Conservation (phyloP, 2,329 filamentous ascomycete species). For the Cryphonectria naterciae region DNA sequence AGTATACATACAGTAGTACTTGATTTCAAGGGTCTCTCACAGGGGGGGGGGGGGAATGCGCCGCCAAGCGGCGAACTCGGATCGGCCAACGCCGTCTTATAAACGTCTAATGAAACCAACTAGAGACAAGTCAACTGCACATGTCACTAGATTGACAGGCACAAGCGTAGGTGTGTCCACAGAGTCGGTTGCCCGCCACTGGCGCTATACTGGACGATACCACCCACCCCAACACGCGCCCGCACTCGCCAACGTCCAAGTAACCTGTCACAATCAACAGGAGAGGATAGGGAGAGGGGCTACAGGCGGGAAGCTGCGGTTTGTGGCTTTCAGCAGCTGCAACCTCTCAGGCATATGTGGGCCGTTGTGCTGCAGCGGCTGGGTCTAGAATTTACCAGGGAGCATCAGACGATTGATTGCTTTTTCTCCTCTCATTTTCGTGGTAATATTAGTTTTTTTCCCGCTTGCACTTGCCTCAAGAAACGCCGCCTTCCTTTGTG, state of each 20-base stretch:
- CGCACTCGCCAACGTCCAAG: neutral
- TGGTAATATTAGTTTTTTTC: neutral
- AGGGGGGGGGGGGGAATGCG: neutral
- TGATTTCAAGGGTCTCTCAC: neutral
- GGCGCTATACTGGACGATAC: neutral
- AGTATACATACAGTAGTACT: neutral
- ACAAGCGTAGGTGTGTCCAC: neutral
- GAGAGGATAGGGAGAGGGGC: neutral
- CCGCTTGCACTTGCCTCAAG: neutral
- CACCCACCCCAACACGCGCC: neutral
- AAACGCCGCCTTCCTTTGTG: neutral
- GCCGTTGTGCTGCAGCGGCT: neutral
- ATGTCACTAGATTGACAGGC: neutral
- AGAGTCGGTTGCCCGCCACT: neutral
- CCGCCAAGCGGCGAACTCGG: neutral
- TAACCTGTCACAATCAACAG: neutral
- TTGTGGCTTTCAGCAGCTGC: neutral
- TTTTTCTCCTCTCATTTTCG: neutral
- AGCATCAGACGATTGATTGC: neutral
- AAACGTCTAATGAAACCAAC: neutral
- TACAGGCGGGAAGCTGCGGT: neutral
- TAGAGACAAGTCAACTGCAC: neutral
- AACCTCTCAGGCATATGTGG: neutral
- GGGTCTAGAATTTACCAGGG: neutral
- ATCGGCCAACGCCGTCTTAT: neutral